A percentile compares a stretch with the other conserved stretches of the same genome.
phyloP scores from a whole-genome alignment of 2,329 filamentous ascomycete genomes.

The Catunica adiposa region DNA sequence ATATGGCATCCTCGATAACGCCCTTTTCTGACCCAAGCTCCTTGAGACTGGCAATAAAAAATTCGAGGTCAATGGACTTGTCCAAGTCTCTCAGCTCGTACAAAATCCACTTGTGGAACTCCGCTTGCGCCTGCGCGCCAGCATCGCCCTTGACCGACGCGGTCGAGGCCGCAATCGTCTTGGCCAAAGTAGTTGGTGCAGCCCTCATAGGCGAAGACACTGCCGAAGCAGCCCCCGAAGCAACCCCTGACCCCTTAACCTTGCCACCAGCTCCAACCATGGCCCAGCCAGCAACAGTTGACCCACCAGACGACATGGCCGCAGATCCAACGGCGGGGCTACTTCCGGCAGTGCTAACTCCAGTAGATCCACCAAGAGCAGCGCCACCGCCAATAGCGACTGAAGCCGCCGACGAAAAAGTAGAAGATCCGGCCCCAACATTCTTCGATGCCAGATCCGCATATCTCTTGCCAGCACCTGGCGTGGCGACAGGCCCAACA shows the following conservation, averaged over 20 bases:
- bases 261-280: constrained; percentile 92
- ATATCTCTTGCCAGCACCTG: constrained; percentile 70
- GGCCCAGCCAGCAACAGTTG: constrained; percentile 88
- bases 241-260: constrained; percentile 47
- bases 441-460: constrained; percentile 82
- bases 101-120: constrained; percentile 87
- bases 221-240: constrained; percentile 26
- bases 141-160: constrained; percentile 25
- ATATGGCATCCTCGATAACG: constrained; percentile 80
- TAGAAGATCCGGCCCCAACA: constrained; percentile 17
- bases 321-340: constrained; percentile 26
- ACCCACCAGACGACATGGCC: constrained; percentile 56
- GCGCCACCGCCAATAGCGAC: constrained; percentile 19
- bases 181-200: constrained; percentile 33
- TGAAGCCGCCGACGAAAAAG: constrained; percentile 21
- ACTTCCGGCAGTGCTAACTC: not conserved
- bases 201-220: constrained; percentile 22
- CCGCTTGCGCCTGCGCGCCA: constrained; percentile 49
- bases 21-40: constrained; percentile 60
- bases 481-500: constrained; percentile 23
- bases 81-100: constrained; percentile 60
- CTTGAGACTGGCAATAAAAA: constrained; percentile 58
- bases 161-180: constrained; percentile 25
- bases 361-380: not conserved
- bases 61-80: constrained; percentile 36